Conservation (phyloP, 208 protist genomes). For the Porcisia hertigi region DNA sequence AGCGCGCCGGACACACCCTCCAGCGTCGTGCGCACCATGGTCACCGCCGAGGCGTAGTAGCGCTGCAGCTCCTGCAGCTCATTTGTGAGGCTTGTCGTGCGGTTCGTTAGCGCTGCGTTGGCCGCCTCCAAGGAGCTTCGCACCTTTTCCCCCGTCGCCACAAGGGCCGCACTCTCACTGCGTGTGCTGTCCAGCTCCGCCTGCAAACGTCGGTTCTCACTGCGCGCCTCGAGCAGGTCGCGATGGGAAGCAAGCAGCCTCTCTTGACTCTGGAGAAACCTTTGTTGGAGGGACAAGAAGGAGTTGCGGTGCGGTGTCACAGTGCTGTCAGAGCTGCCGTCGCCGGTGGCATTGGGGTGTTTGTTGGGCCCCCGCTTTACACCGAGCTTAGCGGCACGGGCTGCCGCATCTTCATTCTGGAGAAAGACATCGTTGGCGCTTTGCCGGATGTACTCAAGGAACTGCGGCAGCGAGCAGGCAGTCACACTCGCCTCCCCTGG, state of each 20-base stretch:
- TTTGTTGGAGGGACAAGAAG: constrained; percentile 32
- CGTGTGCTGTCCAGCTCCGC: constrained; percentile 15
- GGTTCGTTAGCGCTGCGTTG: constrained; percentile 52
- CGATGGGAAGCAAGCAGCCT: constrained; percentile 33
- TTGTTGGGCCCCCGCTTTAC: neutral
- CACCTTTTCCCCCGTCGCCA: constrained; percentile 15
- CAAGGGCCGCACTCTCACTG: constrained; percentile 10
- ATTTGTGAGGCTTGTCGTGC: constrained; percentile 26
- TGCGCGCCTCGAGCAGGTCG: constrained; percentile 27
- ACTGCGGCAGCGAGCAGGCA: constrained; percentile 21
- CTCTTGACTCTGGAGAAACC: constrained; percentile 35
- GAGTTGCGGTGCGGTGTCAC: constrained; percentile 29
- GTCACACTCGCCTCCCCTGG: neutral
- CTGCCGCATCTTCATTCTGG: constrained; percentile 21
- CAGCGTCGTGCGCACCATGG: constrained; percentile 50
- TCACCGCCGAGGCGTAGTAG: constrained; percentile 42
- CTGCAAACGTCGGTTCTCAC: constrained; percentile 21
- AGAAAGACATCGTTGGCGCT: constrained; percentile 35
- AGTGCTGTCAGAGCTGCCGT: constrained; percentile 6
- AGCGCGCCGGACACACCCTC: constrained; percentile 40
- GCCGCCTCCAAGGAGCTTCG: constrained; percentile 28
- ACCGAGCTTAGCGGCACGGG: neutral
- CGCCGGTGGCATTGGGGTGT: neutral
- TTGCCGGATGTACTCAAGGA: constrained; percentile 32
- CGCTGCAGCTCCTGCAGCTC: constrained; percentile 42